Base-by-base conservation (phyloP, 768 basidiomycete species). In the Crepidotus variabilis region DNA sequence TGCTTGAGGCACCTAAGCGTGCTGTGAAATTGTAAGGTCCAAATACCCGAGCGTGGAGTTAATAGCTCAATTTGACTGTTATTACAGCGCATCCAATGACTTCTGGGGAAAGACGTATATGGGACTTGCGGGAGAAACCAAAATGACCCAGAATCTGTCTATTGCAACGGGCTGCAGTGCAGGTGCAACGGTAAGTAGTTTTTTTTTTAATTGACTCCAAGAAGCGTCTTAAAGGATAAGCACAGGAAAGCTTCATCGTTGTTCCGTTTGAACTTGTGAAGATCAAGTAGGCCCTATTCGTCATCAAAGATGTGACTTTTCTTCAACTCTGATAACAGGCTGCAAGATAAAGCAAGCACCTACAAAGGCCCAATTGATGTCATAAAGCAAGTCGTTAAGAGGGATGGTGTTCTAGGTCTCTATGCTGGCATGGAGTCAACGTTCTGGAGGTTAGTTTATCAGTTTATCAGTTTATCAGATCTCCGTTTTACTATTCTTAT, bases 341-440 rank as follows among this genome's bases (percentile, higher is more conserved):
- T 98, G 35, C 97, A 98, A 75, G 95, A 98, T 71, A 97, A 97
- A 71, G 78, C 82, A 22, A 92, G 90, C 61, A 92, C 87, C 0
- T 98, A 87, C 74, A 85, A 85, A 22, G 96, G 97, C 2, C 95
- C 97, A 0, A 80, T 94, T 69, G 95, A 96, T 57, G 96, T 96
- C 14, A 81, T 99, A 16, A 86, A 81, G 61, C 85, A 92, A 62
- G 78, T 94, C 24, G 69, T 97, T 49, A 78, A 70, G 63, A 88
- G 86, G 57, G 86, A 92, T 33, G 96, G 96, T 24, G 50, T 90
- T 3, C 72, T 98, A 0, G 95, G 93, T 18, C 72, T 98, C 22
- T 98, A 98, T 67, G 85, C 85, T 21, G 95, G 97, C 34, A 95
- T 98, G 90, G 97, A 98, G 69, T 84, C 93, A 11, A 98, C 96